phyloP scores from a whole-genome alignment of 2,329 filamentous ascomycete genomes.

The Curvularia verruculosa region DNA sequence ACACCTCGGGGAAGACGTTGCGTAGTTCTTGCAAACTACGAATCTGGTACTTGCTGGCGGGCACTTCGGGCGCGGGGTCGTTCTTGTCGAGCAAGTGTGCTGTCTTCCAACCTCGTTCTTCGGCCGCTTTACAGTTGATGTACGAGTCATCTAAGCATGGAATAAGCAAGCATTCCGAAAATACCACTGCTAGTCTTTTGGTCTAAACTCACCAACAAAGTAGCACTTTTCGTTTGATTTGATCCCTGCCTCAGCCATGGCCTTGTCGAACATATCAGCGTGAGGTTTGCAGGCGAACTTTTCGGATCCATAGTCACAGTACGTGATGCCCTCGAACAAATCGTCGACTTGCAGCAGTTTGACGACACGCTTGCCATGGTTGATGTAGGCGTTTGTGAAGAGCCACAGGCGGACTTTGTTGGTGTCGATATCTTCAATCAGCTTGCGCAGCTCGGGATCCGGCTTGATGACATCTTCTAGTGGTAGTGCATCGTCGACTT shows the following conservation, averaged over 20 bases:
- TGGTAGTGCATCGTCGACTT: slow-evolving; percentile 93
- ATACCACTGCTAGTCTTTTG: neutral
- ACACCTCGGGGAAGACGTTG: slow-evolving; percentile 79
- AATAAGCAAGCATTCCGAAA: slow-evolving; percentile 16
- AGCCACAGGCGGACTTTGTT: slow-evolving; percentile 89
- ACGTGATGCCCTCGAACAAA: slow-evolving; percentile 92
- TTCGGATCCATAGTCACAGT: slow-evolving; percentile 80
- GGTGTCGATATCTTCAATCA: slow-evolving; percentile 83
- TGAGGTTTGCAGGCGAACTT: slow-evolving; percentile 88
- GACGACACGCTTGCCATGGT: slow-evolving; percentile 82
- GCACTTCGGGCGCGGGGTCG: slow-evolving; percentile 65
- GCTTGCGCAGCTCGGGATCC: slow-evolving; percentile 71
- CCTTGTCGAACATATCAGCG: slow-evolving; percentile 82
- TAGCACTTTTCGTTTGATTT: slow-evolving; percentile 75
- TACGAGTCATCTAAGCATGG: slow-evolving; percentile 77
- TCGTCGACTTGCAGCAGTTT: slow-evolving; percentile 81
- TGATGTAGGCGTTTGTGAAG: slow-evolving; percentile 95
- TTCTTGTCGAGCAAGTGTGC: slow-evolving; percentile 84
- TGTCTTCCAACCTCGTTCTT: slow-evolving; percentile 82
- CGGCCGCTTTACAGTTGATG: slow-evolving; percentile 77
- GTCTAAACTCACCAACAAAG: slow-evolving; percentile 78
- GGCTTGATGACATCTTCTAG: slow-evolving; percentile 84
- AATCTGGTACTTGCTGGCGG: slow-evolving; percentile 77
- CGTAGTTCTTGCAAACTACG: slow-evolving; percentile 76
- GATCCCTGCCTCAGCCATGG: slow-evolving; percentile 82